phyloP scores from a whole-genome alignment of 306 rosid genomes.

The Styphnolobium japonicum region DNA sequence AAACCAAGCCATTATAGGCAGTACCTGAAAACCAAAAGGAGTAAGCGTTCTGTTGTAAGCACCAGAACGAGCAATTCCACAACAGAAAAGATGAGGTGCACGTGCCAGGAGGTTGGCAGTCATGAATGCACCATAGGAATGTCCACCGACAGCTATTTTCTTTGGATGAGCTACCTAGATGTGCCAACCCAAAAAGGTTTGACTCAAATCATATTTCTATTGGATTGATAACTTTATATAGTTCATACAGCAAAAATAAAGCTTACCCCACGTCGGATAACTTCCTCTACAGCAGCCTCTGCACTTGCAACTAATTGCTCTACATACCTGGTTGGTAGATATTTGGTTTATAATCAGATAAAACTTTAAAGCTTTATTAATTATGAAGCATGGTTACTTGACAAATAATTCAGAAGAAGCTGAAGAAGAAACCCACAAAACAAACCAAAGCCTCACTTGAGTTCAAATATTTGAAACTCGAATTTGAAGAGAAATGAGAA shows the following conservation, averaged over 20 bases:
- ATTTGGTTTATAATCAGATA: conserved; percentile 25
- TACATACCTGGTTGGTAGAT: conserved; percentile 60
- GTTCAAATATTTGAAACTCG: conserved; percentile 25
- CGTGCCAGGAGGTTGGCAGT: conserved; percentile 97
- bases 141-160: conserved; percentile 97
- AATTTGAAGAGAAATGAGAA: conserved; percentile 14
- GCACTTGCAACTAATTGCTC: conserved; percentile 96
- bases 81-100: conserved; percentile 96
- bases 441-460: conserved; percentile 20
- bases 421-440: conserved; percentile 9
- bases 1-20: not conserved
- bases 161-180: conserved; percentile 86
- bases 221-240: not conserved
- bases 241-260: conserved; percentile 11
- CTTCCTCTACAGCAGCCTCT: conserved; percentile 97
- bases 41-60: conserved; percentile 98
- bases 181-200: conserved; percentile 26
- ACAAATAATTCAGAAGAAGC: not conserved
- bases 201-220: conserved; percentile 14
- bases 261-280: conserved; percentile 83
- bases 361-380: conserved; percentile 3
- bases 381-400: not conserved
- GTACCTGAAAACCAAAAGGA: conserved; percentile 98
- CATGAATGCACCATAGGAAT: conserved; percentile 99
- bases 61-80: conserved; percentile 99